Evolutionary conservation across 495 filamentous ascomycete species (phyloP).

Genomic region (Hypoxylon fragiforme): DNA sequence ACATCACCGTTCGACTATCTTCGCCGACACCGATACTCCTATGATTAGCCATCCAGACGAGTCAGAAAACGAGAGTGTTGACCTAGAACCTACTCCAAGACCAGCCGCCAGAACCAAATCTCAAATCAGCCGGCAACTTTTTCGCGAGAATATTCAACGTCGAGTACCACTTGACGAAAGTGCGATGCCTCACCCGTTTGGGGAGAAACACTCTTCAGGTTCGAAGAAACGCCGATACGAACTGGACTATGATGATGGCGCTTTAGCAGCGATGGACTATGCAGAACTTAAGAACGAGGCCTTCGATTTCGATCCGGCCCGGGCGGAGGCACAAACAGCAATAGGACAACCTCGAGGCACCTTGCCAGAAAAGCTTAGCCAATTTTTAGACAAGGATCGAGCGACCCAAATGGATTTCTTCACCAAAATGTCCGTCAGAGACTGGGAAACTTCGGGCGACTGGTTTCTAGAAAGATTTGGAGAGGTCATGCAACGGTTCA

Average conservation of each 20-base stretch:
- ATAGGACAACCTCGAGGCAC: conserved; percentile 37
- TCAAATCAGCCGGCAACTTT: conserved; percentile 34
- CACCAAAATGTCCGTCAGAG: conserved; percentile 61
- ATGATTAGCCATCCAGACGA: conserved; percentile 32
- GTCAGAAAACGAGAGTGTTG: conserved; percentile 31
- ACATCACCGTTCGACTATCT: conserved; percentile 33
- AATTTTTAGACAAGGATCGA: conserved; percentile 43
- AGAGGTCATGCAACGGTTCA: conserved; percentile 64
- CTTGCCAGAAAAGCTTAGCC: conserved; percentile 48
- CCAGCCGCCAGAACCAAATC: conserved; percentile 27
- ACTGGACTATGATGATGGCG: conserved; percentile 57
- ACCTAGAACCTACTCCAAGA: conserved; percentile 26
- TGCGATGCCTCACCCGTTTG: conserved; percentile 35
- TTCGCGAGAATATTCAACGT: conserved; percentile 14
- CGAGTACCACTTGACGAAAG: conserved; percentile 37
- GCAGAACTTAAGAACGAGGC: conserved; percentile 53
- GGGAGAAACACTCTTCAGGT: conserved; percentile 30
- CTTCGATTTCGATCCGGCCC: conserved; percentile 59
- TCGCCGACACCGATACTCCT: conserved; percentile 36
- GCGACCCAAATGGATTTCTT: conserved; percentile 65
- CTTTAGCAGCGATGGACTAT: conserved; percentile 58
- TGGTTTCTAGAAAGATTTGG: conserved; percentile 73
- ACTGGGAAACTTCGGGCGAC: conserved; percentile 85
- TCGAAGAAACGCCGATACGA: conserved; percentile 45
- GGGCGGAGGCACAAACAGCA: conserved; percentile 36